Conservation (phyloP, 306 rosid species). For the Cicer yamashitae region DNA sequence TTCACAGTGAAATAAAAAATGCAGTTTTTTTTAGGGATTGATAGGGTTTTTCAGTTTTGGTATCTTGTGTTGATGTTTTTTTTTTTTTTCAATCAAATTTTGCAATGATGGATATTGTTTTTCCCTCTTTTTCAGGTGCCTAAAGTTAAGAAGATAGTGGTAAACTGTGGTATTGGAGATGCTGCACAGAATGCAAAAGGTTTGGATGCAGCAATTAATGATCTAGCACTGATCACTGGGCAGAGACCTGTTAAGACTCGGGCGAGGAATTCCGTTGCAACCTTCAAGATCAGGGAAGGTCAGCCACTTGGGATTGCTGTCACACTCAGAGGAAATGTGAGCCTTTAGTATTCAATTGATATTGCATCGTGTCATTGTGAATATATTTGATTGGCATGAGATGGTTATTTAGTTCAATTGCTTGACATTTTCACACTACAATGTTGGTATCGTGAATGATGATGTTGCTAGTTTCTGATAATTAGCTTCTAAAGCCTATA, state of each 20-base stretch:
- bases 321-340: conserved; percentile 90
- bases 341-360: conserved; percentile 38
- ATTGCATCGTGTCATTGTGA: conserved; percentile 9
- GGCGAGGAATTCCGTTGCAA: conserved; percentile 82
- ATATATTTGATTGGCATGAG: conserved; percentile 20
- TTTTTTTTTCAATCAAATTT: conserved; percentile 40
- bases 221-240: conserved; percentile 81
- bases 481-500: background rate
- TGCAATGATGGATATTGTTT: conserved; percentile 37
- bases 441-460: background rate
- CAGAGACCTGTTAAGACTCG: conserved; percentile 93
- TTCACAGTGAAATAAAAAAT: conserved; percentile 25
- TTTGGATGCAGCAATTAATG: conserved; percentile 88
- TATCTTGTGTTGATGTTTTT: background rate
- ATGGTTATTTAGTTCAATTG: conserved; percentile 19
- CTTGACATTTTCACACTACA: conserved; percentile 18
- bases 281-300: conserved; percentile 98
- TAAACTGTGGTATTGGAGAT: conserved; percentile 96
- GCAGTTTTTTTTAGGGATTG: background rate
- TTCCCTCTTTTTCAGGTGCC: conserved; percentile 71
- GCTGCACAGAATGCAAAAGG: conserved; percentile 98
- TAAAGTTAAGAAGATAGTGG: conserved; percentile 86
- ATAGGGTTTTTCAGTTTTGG: background rate
- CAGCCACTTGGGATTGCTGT: conserved; percentile 98
- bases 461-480: conserved; percentile 23